Percentiles rank a stretch among this genome's conserved stretches.
phyloP scores from a whole-genome alignment of 805 yeast genomes.

The Teunomyces gatunensis region DNA sequence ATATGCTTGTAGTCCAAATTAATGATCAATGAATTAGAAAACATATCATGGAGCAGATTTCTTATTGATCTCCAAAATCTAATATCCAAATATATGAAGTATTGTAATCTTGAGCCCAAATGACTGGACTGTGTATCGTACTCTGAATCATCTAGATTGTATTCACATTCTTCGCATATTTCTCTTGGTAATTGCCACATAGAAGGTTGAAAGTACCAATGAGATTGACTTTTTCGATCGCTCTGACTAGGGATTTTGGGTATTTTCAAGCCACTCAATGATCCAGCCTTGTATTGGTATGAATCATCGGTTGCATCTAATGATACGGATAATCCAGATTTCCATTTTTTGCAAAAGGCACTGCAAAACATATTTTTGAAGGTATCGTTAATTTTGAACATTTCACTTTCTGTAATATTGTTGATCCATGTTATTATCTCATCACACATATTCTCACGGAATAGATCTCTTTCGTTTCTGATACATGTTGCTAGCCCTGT shows the following conservation, averaged over 20 bases:
- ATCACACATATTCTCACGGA: constrained; percentile 78
- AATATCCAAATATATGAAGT: constrained; percentile 61
- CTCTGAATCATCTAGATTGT: constrained; percentile 31
- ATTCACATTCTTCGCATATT: constrained; percentile 47
- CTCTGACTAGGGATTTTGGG: constrained; percentile 31
- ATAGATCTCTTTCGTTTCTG: constrained; percentile 62
- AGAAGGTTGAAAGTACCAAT: constrained; percentile 41
- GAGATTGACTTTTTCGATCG: constrained; percentile 12
- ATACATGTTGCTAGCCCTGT: constrained; percentile 70
- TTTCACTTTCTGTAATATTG: constrained; percentile 53
- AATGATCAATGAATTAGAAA: constrained; percentile 62
- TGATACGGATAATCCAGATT: constrained; percentile 40
- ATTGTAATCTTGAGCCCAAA: constrained; percentile 57
- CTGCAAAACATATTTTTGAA: constrained; percentile 52
- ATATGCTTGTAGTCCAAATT: constrained; percentile 53
- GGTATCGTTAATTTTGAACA: constrained; percentile 47
- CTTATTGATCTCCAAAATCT: constrained; percentile 70
- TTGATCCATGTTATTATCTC: constrained; percentile 67
- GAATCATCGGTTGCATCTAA: not conserved
- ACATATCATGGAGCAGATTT: constrained; percentile 56
- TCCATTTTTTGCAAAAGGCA: constrained; percentile 64
- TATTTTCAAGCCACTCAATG: constrained; percentile 34
- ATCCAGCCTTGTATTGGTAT: constrained; percentile 27
- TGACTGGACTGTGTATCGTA: constrained; percentile 23
- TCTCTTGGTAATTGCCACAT: constrained; percentile 48